These are phyloP conservation scores for Purpureocillium takamizusanense DNA, from an alignment of 2,329 filamentous ascomycete species.

Conservation along the genomic window DNA sequence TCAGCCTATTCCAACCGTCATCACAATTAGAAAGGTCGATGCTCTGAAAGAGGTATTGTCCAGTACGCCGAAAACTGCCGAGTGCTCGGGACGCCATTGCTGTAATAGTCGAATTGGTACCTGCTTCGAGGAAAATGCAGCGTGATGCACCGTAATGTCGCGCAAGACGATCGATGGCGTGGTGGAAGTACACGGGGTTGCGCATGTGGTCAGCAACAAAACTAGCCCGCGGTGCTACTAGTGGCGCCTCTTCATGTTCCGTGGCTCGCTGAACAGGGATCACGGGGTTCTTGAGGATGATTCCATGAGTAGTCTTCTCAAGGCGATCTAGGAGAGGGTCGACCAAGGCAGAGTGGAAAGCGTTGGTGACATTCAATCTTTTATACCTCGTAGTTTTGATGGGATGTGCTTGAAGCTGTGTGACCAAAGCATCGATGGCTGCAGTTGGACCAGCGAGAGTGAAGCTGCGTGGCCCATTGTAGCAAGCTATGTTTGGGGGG, in stretches of 20 bases:
- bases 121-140: slow-evolving; percentile 29
- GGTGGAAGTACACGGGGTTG: slow-evolving; percentile 32
- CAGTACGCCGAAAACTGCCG: background rate
- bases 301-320: slow-evolving; percentile 11
- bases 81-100: slow-evolving; percentile 21
- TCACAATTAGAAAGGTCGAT: slow-evolving; percentile 1
- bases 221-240: background rate
- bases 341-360: slow-evolving; percentile 35
- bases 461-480: slow-evolving; percentile 32
- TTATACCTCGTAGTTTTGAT: slow-evolving; percentile 18
- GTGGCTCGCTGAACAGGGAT: slow-evolving; percentile 7
- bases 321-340: slow-evolving; percentile 22
- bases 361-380: slow-evolving; percentile 33
- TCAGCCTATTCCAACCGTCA: slow-evolving; percentile 8
- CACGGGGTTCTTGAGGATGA: slow-evolving; percentile 1
- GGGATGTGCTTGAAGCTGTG: background rate
- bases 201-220: slow-evolving; percentile 28
- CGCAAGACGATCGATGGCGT: slow-evolving; percentile 30
- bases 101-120: slow-evolving; percentile 25
- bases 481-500: slow-evolving; percentile 32
- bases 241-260: background rate
- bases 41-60: background rate
- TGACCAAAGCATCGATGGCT: slow-evolving; percentile 19
- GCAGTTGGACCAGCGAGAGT: slow-evolving; percentile 27
- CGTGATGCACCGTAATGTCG: slow-evolving; percentile 15